Percentiles rank a stretch among this genome's conserved stretches.
These are phyloP conservation scores for Trichocladium uniseriatum DNA, from an alignment of 495 filamentous ascomycete genomes.

Conservation along the genomic window DNA sequence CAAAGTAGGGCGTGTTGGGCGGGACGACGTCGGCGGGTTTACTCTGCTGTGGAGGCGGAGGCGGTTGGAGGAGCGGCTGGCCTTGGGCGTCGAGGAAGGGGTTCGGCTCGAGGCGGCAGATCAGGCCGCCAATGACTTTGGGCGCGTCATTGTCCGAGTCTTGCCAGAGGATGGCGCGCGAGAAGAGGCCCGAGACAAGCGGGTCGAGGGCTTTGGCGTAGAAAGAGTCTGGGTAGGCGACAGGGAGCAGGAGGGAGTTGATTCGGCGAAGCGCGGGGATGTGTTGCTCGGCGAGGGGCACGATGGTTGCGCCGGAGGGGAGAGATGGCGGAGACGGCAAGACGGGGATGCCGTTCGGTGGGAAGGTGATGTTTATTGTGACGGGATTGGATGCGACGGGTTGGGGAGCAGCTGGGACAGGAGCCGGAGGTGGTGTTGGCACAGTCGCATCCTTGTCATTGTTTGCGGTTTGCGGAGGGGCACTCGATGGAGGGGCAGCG, in stretches of 20 bases:
- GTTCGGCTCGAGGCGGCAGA: slow-evolving; percentile 65
- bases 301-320: slow-evolving; percentile 46
- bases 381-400: slow-evolving; percentile 1
- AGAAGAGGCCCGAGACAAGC: slow-evolving; percentile 55
- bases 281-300: slow-evolving; percentile 49
- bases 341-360: slow-evolving; percentile 31
- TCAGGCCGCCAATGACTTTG: slow-evolving; percentile 71
- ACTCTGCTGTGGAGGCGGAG: neutral
- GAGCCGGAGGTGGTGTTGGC: slow-evolving; percentile 15
- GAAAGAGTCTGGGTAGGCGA: slow-evolving; percentile 80
- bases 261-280: slow-evolving; percentile 70
- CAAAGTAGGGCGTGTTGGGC: slow-evolving; percentile 21
- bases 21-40: neutral
- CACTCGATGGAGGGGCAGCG: slow-evolving; percentile 19
- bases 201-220: slow-evolving; percentile 69
- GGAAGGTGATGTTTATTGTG: slow-evolving; percentile 9
- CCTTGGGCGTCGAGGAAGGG: slow-evolving; percentile 14
- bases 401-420: slow-evolving; percentile 17
- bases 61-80: slow-evolving; percentile 3
- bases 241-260: slow-evolving; percentile 74
- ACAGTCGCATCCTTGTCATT: slow-evolving; percentile 1
- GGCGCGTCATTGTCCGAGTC: slow-evolving; percentile 30
- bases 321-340: slow-evolving; percentile 27
- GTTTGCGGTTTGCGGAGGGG: slow-evolving; percentile 6
- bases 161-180: slow-evolving; percentile 59